Conservation (phyloP, 2,329 filamentous ascomycete species). For the Phialophora chinensis region DNA sequence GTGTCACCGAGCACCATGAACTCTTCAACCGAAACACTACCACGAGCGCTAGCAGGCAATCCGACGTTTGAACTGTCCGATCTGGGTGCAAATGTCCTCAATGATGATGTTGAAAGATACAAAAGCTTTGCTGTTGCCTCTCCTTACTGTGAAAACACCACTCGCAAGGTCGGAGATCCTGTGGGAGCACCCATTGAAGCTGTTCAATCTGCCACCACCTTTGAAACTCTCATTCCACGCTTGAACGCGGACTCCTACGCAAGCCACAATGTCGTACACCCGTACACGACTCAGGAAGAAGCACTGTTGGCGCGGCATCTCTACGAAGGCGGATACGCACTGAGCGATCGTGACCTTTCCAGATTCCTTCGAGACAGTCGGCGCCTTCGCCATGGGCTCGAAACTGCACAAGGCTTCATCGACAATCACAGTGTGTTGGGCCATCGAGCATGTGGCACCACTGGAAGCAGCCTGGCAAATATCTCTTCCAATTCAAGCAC, state of each 20-base stretch:
- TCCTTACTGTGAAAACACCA: neutral
- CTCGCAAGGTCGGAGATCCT: neutral
- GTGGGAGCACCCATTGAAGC: neutral
- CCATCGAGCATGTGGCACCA: conserved; percentile 9
- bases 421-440: neutral
- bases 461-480: conserved; percentile 27
- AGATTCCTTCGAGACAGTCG: conserved; percentile 27
- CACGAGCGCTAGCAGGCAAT: neutral
- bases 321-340: conserved; percentile 13
- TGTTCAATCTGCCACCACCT: neutral
- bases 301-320: conserved; percentile 6
- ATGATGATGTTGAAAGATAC: neutral
- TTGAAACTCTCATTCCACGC: conserved; percentile 2
- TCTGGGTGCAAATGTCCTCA: neutral
- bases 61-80: neutral
- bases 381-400: conserved; percentile 1
- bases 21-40: neutral
- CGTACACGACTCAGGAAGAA: conserved; percentile 2
- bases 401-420: neutral
- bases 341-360: conserved; percentile 23
- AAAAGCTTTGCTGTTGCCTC: neutral
- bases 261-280: neutral
- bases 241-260: neutral
- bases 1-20: conserved; percentile 8
- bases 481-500: conserved; percentile 24